Base-by-base conservation (phyloP, 352 stramenopile genomes). In the Globisporangium spinosum region DNA sequence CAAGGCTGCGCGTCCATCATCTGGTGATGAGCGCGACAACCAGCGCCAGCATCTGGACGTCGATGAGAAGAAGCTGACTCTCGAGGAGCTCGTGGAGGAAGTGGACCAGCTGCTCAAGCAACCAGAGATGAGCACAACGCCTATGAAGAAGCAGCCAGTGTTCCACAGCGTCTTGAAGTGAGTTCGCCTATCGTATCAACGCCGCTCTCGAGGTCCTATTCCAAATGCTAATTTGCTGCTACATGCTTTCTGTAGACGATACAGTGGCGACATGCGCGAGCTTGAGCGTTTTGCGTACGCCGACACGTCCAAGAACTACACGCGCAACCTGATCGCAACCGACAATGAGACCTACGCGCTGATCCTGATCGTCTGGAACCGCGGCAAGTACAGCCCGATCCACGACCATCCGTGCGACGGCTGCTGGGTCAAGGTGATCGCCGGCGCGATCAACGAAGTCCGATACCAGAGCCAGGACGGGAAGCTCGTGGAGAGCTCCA, bases 351-450 rank as follows among this genome's bases (percentile, higher is more conserved):
- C 79, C 5, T 98, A 95, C 76, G 94, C 92, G n/a, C 79, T 98
- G n/a, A 85, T 98, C 47, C 58, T 98, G 35, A 75, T 98, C 32
- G 96, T 95, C 74, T 98, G 94, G 94, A 98, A 95, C 77, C 78
- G 85, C 22, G 80, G 74, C 58, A 82, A 82, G 77, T 83, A 82
- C 73, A 78, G 80, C 32, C 88, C 85, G 20, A 94, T 97, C 74
- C 89, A 97, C 76, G 88, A 97, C 77, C 89, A 97, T 70, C 89
- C 84, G 47, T 91, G 87, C 65, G 88, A 96, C 65, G 89, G 88
- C 29, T 97, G 89, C 71, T 95, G 85, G 85, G 73, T 95, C 51
- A 77, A 86, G 20, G 82, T 94, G 9, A 78, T 91, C 29, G 54
- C 91, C 62, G 89, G 89, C 13, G 69, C 67, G 5, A 70, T 96